Evolutionary conservation across 306 rosid genomes (phyloP), one percentile per base, ranked within the genome.

Genomic region (Urtica urens): DNA sequence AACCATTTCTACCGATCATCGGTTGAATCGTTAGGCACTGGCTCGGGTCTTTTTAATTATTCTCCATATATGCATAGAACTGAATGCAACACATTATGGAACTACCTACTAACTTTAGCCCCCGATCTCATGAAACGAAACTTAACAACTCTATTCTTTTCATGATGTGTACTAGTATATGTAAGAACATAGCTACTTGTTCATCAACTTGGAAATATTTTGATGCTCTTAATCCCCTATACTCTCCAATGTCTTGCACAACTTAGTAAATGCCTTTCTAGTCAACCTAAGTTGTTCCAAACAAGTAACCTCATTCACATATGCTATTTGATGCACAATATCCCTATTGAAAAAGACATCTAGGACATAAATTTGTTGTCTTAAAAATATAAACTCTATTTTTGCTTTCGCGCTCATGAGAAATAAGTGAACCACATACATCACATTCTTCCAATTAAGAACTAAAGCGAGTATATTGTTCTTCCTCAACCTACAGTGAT

Each of bases 141-240:
- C 21, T 41, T 20, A 7, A 55, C 30, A 6, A 55, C 61, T 56
- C 40, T 56, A 14, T 56, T 45, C 10, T 57, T 57, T 21, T 16
- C 23, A 31, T 57, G 45, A 31, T 57, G 63, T 1, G 52, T n/a
- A n/a, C 53, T 2, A 35, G 39, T 35, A 7, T 35, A 7, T 35
- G 39, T 35, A 35, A 35, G 2, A 35, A 35, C 2, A 35, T 35
- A 35, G 39, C 7, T 35, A 35, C 39, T 35, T 35, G n/a, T 35
- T 35, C 39, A 35, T 35, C 51, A 21, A 46, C 51, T 24, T 46
- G n/a, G 3, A 46, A 46, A 46, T 23, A 46, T 14, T 24, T 45
- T 22, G 33, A 23, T 12, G 15, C 16, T 45, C 10, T 45, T 22
- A 45, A 23, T 13, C 28, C 14, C 8, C 59, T 24, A n/a, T n/a